These are phyloP conservation scores for Gossypium mustelinum DNA, from an alignment of 345 rosid genomes.

Conservation along the genomic window DNA sequence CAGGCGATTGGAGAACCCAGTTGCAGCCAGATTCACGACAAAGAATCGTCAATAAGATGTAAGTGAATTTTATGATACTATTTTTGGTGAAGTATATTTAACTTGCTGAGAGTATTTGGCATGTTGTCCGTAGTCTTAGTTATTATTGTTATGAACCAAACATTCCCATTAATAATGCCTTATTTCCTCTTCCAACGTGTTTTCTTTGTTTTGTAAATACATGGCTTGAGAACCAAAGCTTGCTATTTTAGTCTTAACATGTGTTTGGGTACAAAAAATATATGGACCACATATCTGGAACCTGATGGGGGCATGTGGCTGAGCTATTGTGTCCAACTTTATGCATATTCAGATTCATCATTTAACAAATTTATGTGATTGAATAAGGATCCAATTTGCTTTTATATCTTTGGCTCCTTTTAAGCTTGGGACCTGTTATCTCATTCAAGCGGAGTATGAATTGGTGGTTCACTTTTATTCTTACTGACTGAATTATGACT, in stretches of 20 bases:
- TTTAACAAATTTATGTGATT: background rate
- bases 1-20: conserved; percentile 63
- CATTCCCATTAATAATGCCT: background rate
- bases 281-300: background rate
- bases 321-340: background rate
- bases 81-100: background rate
- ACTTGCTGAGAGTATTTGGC: background rate
- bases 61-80: conserved; percentile 18
- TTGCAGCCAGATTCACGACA: conserved; percentile 40
- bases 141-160: background rate
- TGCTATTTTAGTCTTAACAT: background rate
- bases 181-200: background rate
- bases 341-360: no score
- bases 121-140: background rate
- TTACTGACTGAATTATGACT: background rate
- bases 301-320: background rate
- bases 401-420: background rate
- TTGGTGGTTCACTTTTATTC: background rate
- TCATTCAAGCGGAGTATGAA: background rate
- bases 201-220: conserved; percentile 1
- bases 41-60: conserved; percentile 54
- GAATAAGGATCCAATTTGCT: background rate
- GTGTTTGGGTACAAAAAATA: background rate
- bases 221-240: background rate
- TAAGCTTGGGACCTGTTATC: background rate